Percentiles rank a stretch among this genome's conserved stretches.
Conservation (phyloP, 2,329 filamentous ascomycete genomes). For the Neofusicoccum ribis region DNA sequence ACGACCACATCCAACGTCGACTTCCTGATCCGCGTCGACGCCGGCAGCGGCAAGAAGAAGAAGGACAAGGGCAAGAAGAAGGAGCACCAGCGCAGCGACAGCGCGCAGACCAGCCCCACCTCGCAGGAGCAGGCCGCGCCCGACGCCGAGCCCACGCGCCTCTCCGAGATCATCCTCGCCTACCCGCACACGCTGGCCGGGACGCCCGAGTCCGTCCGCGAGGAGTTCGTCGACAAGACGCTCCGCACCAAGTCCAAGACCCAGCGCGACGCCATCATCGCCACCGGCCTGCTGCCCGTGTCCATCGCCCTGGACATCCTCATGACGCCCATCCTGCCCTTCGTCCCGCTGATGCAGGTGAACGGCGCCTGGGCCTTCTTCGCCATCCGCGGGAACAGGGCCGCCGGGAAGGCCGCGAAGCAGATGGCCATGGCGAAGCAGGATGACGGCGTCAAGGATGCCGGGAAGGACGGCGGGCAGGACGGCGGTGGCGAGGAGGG, state of each 20-base stretch:
- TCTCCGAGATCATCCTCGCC: constrained; percentile 44
- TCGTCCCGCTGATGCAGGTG: constrained; percentile 39
- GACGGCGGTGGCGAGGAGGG: constrained; percentile 21
- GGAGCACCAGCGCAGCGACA: neutral
- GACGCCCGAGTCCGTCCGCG: constrained; percentile 35
- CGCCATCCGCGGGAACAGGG: constrained; percentile 48
- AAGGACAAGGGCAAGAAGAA: neutral
- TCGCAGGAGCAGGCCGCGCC: too few relatives aligned
- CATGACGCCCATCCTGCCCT: constrained; percentile 37
- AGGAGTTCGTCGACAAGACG: constrained; percentile 45
- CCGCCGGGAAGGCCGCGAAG: constrained; percentile 39
- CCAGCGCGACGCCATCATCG: constrained; percentile 43
- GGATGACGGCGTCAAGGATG: neutral
- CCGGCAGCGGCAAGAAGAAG: constrained; percentile 15
- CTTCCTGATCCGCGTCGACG: constrained; percentile 44
- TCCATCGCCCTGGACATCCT: constrained; percentile 36
- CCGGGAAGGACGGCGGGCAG: constrained; percentile 22
- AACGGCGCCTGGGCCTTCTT: constrained; percentile 39
- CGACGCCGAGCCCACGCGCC: constrained; percentile 31
- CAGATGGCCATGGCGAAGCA: constrained; percentile 30
- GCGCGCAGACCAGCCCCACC: neutral
- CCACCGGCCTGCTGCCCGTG: constrained; percentile 42
- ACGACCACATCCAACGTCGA: constrained; percentile 45
- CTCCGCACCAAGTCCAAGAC: constrained; percentile 44
- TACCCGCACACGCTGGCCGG: constrained; percentile 35